Evolutionary conservation across 2,329 filamentous ascomycete genomes (phyloP), one percentile per base, ranked within the genome.

Genomic region (Epichloe gansuensis): DNA sequence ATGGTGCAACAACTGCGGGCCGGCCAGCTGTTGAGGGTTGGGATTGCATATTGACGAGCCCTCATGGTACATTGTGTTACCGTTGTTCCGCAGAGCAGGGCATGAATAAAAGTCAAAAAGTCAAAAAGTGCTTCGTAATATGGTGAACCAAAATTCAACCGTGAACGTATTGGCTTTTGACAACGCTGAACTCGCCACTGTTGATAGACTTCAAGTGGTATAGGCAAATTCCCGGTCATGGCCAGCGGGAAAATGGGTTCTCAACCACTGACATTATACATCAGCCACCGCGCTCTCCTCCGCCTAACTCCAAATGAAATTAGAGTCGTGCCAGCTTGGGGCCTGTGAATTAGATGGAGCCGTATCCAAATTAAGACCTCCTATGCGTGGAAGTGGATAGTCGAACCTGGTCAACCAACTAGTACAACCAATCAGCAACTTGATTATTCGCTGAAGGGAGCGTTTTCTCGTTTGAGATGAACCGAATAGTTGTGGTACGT

Each of bases 1-100:
- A 9, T 85, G 66, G 64, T 79, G 75, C 39, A 79, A 64, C 45
- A 77, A 64, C 11, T 53, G 52, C 23, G 75, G 73, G 1, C 76
- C 76, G 1, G 66, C 58, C 5, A 76, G 58, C 51, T 60, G 65
- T 13, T 53, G 54, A 11, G 75, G 68, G 27, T 62, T 60, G 9
- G 72, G 64, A 59, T 78, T 78, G 55, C 74, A 60, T 46, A 78
- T 67, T 9, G 75, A 76, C 35, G 73, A 60, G 36, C 57, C 55
- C 34, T 53, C 45, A 35, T 53, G 34, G 38, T 64, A 60, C 65
- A 67, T 68, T 25, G 21, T 48, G 45, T 21, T 21, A 17, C 8
- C 23, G 39, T 45, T 57, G 44, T 17, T 13, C 34, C 17, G 31
- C 13, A 31, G 17, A 50, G 7, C 12, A n/a, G 21, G 39, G 27